These are phyloP conservation scores for Clitocybe nebularis DNA, from an alignment of 1,284 basidiomycete species.

Conservation along the genomic window DNA sequence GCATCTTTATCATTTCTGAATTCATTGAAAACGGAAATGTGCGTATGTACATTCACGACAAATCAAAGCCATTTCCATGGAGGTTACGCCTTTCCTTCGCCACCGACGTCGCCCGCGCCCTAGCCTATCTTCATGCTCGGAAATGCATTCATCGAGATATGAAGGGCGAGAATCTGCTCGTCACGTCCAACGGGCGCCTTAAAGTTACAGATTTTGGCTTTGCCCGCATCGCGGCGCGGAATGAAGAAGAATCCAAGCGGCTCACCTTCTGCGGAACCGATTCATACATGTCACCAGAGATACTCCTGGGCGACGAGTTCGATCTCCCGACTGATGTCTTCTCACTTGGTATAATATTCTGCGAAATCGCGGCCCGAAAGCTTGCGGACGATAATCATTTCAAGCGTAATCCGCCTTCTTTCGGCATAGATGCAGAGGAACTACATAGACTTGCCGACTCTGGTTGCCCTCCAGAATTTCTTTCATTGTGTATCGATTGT, in stretches of 20 bases:
- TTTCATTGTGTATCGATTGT: conserved; percentile 80
- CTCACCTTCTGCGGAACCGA: conserved; percentile 97
- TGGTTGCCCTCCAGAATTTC: conserved; percentile 78
- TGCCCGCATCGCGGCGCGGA: conserved; percentile 88
- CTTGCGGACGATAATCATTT: conserved; percentile 83
- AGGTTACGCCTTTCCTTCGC: conserved; percentile 89
- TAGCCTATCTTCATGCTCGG: conserved; percentile 96
- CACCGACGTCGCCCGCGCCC: conserved; percentile 87
- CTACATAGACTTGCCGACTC: conserved; percentile 65
- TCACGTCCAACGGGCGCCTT: conserved; percentile 89
- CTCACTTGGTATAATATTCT: conserved; percentile 92
- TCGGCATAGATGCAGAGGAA: conserved; percentile 77
- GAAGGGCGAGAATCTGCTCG: conserved; percentile 96
- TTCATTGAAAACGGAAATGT: conserved; percentile 87
- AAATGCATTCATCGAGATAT: conserved; percentile 87
- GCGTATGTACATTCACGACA: conserved; percentile 82
- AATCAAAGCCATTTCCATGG: conserved; percentile 82
- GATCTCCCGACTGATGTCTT: conserved; percentile 93
- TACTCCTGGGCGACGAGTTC: conserved; percentile 87
- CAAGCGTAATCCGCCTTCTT: conserved; percentile 74
- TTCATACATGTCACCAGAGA: conserved; percentile 93
- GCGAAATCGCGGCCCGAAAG: conserved; percentile 84
- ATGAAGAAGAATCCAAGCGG: conserved; percentile 85
- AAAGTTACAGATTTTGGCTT: conserved; percentile 98
- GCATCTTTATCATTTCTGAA: conserved; percentile 88